A percentile compares a stretch with the other conserved stretches of the same genome.
Evolutionary conservation across 345 rosid genomes (phyloP).

Genomic region (Turritis glabra): DNA sequence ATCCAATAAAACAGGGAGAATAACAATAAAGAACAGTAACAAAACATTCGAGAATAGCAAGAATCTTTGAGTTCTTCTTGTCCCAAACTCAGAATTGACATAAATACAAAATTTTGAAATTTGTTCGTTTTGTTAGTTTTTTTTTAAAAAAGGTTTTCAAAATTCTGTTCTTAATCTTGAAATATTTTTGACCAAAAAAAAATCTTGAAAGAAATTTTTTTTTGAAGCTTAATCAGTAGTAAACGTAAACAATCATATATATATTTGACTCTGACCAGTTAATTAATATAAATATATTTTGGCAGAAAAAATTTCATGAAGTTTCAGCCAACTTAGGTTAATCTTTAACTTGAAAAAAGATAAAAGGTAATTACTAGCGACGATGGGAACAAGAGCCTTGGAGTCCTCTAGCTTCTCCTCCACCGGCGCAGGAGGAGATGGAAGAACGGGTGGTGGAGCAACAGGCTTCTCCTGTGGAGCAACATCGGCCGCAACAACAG

Average conservation of each 20-base stretch:
- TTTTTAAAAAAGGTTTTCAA: not conserved
- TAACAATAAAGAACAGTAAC: not conserved
- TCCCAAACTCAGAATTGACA: not conserved
- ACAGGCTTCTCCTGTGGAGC: constrained; percentile 27
- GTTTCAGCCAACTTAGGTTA: not conserved
- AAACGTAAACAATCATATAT: too few species aligned
- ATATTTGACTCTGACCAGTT: not conserved
- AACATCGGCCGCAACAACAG: constrained; percentile 7
- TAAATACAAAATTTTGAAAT: not conserved
- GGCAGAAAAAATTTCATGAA: not conserved
- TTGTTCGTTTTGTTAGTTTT: not conserved
- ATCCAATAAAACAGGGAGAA: too few species aligned
- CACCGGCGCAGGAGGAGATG: constrained; percentile 18
- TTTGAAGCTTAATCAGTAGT: too few species aligned
- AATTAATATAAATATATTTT: too few species aligned
- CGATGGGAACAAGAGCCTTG: constrained; percentile 27
- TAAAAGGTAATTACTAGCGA: constrained; percentile 25
- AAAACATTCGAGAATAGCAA: not conserved
- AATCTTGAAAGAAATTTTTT: too few species aligned
- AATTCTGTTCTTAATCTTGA: not conserved
- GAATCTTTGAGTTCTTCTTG: not conserved
- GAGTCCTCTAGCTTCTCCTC: constrained; percentile 35
- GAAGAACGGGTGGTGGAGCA: constrained; percentile 26
- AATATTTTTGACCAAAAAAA: too few species aligned
- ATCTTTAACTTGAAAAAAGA: not conserved